These are phyloP conservation scores for Plasmopara viticola DNA, from an alignment of 352 stramenopile species.

Conservation along the genomic window DNA sequence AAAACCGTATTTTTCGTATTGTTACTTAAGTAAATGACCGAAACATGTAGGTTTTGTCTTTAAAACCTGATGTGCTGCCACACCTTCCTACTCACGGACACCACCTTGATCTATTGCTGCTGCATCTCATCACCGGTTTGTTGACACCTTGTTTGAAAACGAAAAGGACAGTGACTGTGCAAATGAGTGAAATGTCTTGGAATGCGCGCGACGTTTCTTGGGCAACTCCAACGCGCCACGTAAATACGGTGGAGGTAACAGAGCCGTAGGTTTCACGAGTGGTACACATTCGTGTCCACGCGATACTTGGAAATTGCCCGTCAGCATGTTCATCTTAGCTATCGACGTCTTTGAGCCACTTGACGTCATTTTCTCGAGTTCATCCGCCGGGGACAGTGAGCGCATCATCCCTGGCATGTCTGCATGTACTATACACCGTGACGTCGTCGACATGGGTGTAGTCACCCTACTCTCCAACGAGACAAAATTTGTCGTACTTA, in stretches of 20 bases:
- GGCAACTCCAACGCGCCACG: slow-evolving; percentile 38
- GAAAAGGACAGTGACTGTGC: slow-evolving; percentile 73
- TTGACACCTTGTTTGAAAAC: slow-evolving; percentile 21
- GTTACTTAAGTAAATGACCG: too few species aligned
- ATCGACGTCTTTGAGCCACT: slow-evolving; percentile 46
- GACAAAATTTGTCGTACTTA: slow-evolving; percentile 28
- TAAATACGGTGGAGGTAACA: slow-evolving; percentile 69
- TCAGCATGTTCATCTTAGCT: slow-evolving; percentile 53
- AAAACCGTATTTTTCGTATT: too few species aligned
- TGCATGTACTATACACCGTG: slow-evolving; percentile 14
- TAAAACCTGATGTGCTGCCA: too few species aligned
- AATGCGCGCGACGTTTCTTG: slow-evolving; percentile 71
- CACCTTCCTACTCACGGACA: not conserved
- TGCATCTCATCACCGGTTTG: slow-evolving; percentile 12
- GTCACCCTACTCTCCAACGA: slow-evolving; percentile 27
- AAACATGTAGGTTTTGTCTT: not conserved
- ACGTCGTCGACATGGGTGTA: slow-evolving; percentile 18
- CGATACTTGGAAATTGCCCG: slow-evolving; percentile 43
- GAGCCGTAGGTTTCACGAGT: slow-evolving; percentile 19
- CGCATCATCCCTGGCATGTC: slow-evolving; percentile 22
- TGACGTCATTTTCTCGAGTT: slow-evolving; percentile 53
- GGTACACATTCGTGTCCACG: slow-evolving; percentile 17
- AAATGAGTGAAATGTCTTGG: slow-evolving; percentile 72
- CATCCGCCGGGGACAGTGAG: slow-evolving; percentile 49
- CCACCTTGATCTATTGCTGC: too few species aligned